Base-by-base conservation (phyloP, 2,329 filamentous ascomycete genomes). In the Myotisia sp. region DNA sequence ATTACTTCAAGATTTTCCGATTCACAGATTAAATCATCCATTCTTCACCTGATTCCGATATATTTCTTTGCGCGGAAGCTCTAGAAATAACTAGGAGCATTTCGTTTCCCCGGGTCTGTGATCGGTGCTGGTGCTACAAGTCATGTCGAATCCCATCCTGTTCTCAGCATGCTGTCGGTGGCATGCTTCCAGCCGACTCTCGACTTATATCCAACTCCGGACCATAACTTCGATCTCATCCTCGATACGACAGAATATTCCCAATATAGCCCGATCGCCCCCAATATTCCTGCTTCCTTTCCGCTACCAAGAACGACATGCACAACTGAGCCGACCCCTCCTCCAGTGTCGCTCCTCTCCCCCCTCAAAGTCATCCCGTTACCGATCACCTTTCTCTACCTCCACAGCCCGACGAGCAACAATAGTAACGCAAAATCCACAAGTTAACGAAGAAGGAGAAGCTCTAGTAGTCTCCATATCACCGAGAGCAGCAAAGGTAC, bases 391-490 rank as follows among this genome's bases (percentile, higher is more conserved):
- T 10, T 55, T 65, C 38, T 61, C 55, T 16, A 51, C 51, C 22
- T 55, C 59, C 20, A 36, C 48, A 16, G 22, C 42, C 21, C 48
- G 37, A 26, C 45, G 41, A 28, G 60, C 57, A 33, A 60, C 59
- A 10, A 63, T 68, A 36, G 58, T 65, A 10, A 42, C 53, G 27
- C 52, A 57, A 38, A 93, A 95, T 52, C 81, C 84, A 0, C 74
- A 78, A 45, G 69, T 68, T 37, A 82, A 90, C 53, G 82, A 92
- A 20, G 74, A 86, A 36, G 87, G 87, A 17, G 78, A 83, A n/a
- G 71, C 78, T 13, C 84, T 93, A 76, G 63, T 64, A 46, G 68
- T 98, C 16, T 77, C 79, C 35, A 92, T 95, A 41, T 92, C 85
- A 0, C 70, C 81, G 2, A 72, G 86, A 31, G 87, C 87, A 26